Evolutionary conservation across 805 yeast genomes (phyloP).

Genomic region (Pichia phayaonensis): DNA sequence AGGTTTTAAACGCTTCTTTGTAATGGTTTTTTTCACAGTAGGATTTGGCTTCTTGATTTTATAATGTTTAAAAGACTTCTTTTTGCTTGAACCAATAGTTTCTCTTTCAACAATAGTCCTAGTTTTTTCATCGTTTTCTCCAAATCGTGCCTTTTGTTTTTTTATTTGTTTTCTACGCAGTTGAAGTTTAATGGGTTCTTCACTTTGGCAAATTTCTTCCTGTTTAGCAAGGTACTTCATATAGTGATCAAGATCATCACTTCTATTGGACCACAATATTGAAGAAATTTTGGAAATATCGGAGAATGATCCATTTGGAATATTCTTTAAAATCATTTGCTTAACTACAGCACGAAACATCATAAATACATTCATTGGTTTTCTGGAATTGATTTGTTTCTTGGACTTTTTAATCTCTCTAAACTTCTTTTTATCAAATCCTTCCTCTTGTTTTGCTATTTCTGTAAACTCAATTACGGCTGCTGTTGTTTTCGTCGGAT

Average conservation of each 20-base stretch:
- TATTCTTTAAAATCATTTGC: background rate
- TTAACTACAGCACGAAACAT: constrained; percentile 7
- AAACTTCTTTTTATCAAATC: background rate
- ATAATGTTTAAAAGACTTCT: background rate
- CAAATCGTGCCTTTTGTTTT: background rate
- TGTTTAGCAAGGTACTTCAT: background rate
- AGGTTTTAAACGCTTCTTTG: background rate
- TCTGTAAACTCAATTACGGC: constrained; percentile 1
- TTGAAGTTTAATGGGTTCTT: background rate
- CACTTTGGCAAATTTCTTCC: background rate
- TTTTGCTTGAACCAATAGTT: background rate
- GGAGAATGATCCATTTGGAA: background rate
- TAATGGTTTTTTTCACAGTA: background rate
- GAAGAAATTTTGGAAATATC: constrained; percentile 7
- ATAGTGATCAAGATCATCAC: constrained; percentile 1
- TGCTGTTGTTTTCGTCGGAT: background rate
- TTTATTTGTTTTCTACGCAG: background rate
- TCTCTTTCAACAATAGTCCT: background rate
- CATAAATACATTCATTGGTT: constrained; percentile 12
- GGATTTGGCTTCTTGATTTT: background rate
- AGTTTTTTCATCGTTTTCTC: background rate
- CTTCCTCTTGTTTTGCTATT: constrained; percentile 1
- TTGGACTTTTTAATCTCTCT: constrained; percentile 6
- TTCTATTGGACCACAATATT: constrained; percentile 1
- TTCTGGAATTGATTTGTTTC: constrained; percentile 1